phyloP scores from a whole-genome alignment of 1,139 yeast species.

The Candida sp. region DNA sequence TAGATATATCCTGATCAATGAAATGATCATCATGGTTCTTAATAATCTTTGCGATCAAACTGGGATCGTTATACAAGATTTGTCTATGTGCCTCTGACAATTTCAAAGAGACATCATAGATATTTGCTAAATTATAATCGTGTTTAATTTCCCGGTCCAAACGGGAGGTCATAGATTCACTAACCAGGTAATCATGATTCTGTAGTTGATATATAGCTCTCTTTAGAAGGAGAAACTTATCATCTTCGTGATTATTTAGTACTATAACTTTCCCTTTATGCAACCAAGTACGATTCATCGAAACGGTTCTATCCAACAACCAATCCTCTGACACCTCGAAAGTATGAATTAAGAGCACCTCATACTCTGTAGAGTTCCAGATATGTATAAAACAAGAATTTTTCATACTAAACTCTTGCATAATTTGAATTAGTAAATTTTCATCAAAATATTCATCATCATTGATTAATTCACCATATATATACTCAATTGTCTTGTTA shows the following conservation, averaged over 20 bases:
- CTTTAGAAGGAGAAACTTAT: constrained; percentile 16
- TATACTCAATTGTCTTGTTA: constrained; percentile 15
- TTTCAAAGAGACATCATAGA: neutral
- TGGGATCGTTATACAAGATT: neutral
- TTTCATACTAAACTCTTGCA: constrained; percentile 27
- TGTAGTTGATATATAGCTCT: constrained; percentile 32
- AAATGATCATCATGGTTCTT: constrained; percentile 42
- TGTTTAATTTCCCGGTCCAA: constrained; percentile 1
- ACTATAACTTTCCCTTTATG: constrained; percentile 26
- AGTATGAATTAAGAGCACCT: constrained; percentile 50
- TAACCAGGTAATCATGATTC: constrained; percentile 13
- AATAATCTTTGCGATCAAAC: neutral
- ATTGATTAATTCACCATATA: constrained; percentile 40
- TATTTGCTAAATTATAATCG: neutral
- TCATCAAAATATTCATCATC: constrained; percentile 47
- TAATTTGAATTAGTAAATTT: constrained; percentile 38
- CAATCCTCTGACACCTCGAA: constrained; percentile 36
- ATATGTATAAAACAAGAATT: constrained; percentile 39
- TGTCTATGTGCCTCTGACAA: neutral
- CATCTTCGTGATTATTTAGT: constrained; percentile 24
- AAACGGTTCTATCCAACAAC: constrained; percentile 38
- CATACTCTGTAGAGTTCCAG: constrained; percentile 52
- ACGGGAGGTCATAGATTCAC: constrained; percentile 10
- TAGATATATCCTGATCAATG: constrained; percentile 57
- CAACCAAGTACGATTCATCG: constrained; percentile 44